Percentiles rank a stretch among this genome's conserved stretches.
These are phyloP conservation scores for Lentinula sp. DNA, from an alignment of 768 basidiomycete species.

Conservation along the genomic window DNA sequence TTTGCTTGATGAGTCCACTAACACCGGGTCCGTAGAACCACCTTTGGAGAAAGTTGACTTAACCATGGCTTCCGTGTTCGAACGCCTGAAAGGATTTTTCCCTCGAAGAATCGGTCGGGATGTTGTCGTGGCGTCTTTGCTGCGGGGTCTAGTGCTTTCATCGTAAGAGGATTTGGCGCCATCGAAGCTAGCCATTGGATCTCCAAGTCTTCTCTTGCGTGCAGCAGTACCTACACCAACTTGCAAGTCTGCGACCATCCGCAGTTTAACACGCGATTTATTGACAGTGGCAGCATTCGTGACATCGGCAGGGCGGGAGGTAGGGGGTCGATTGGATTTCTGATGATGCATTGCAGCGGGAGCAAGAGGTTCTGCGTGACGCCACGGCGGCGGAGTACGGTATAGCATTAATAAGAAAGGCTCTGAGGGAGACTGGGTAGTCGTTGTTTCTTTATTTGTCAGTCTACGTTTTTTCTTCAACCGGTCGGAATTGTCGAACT, in stretches of 20 bases:
- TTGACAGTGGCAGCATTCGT: background rate
- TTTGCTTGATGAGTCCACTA: background rate
- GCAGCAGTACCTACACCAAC: background rate
- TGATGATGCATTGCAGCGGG: background rate
- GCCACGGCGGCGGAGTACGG: background rate
- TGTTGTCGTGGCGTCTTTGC: background rate
- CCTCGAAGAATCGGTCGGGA: background rate
- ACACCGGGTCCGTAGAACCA: background rate
- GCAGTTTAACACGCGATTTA: background rate
- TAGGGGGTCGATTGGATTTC: background rate
- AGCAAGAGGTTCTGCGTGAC: background rate
- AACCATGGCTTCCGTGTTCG: background rate
- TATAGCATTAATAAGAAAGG: conserved; percentile 1
- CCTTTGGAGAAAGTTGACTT: background rate
- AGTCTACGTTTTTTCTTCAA: conserved; percentile 1
- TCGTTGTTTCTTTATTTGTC: background rate
- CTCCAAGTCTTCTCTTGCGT: background rate
- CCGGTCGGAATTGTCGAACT: background rate
- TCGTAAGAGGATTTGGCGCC: background rate
- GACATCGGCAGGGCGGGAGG: background rate
- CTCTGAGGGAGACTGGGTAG: background rate
- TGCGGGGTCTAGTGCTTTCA: background rate
- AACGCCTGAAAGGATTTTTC: background rate
- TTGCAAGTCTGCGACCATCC: background rate
- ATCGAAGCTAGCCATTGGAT: background rate